Percentiles rank a stretch among this genome's conserved stretches.
phyloP scores from a whole-genome alignment of 345 rosid species.

The Gossypium mustelinum region DNA sequence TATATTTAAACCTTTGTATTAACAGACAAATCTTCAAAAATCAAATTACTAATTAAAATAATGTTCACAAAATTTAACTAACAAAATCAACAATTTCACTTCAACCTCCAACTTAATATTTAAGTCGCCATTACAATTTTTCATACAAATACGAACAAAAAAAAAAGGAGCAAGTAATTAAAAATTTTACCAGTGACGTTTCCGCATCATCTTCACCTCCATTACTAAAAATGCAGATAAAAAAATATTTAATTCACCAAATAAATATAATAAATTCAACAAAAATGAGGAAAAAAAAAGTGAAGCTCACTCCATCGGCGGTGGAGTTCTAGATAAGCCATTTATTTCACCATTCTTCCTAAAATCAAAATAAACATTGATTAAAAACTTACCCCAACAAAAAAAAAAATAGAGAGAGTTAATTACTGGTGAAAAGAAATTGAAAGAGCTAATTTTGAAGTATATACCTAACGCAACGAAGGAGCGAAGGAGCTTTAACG shows the following conservation, averaged over 20 bases:
- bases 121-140: not conserved
- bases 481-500: conserved; percentile 6
- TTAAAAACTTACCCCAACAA: not conserved
- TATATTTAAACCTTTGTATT: not conserved
- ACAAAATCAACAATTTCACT: not conserved
- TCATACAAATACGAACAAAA: not conserved
- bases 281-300: not conserved
- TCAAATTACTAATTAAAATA: not conserved
- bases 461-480: conserved; percentile 28
- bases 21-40: not conserved
- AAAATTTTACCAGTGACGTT: conserved; percentile 33
- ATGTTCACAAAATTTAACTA: not conserved
- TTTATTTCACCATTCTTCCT: conserved; percentile 42
- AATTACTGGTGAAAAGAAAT: not conserved
- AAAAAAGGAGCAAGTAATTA: not conserved
- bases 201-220: conserved; percentile 35
- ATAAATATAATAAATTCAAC: not conserved
- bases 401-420: not conserved
- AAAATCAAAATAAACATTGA: not conserved
- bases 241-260: not conserved
- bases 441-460: not conserved
- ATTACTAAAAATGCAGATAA: conserved; percentile 29
- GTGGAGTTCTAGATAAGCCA: conserved; percentile 24
- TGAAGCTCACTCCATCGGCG: conserved; percentile 32
- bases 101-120: not conserved